phyloP scores from a whole-genome alignment of 306 rosid species.

The Ochetophila trinervis region DNA sequence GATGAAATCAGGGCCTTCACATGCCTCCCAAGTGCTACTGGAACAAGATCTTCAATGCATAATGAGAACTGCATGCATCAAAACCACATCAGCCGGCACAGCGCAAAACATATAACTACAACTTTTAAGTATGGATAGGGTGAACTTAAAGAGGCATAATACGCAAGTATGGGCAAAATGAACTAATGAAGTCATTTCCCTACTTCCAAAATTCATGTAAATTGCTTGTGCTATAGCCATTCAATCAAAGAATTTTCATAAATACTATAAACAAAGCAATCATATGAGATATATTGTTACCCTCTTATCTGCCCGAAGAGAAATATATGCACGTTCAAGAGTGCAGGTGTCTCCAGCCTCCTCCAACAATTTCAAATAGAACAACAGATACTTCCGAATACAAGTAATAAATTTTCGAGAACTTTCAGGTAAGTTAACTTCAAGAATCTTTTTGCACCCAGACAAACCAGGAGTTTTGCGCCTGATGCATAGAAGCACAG shows the following conservation, averaged over 20 bases:
- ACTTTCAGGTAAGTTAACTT: conserved; percentile 95
- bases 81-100: neutral
- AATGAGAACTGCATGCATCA: conserved; percentile 67
- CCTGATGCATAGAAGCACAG: conserved; percentile 47
- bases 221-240: neutral
- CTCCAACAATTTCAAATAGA: conserved; percentile 88
- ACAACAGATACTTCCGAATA: conserved; percentile 79
- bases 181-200: no score
- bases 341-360: conserved; percentile 89
- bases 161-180: no score
- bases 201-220: no score
- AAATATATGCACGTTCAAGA: conserved; percentile 88
- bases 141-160: no score
- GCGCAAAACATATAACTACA: no score
- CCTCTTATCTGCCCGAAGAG: conserved; percentile 93
- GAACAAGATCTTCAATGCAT: conserved; percentile 96
- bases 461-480: conserved; percentile 82
- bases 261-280: neutral
- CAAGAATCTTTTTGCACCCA: conserved; percentile 70
- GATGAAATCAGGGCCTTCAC: conserved; percentile 69
- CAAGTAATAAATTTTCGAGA: conserved; percentile 96
- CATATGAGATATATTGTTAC: conserved; percentile 36
- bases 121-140: no score
- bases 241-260: conserved; percentile 4
- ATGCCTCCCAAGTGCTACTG: conserved; percentile 83